A percentile compares a stretch with the other conserved stretches of the same genome.
These are phyloP conservation scores for Ogataea trehaloabstinens DNA, from an alignment of 805 yeast genomes.

Conservation along the genomic window DNA sequence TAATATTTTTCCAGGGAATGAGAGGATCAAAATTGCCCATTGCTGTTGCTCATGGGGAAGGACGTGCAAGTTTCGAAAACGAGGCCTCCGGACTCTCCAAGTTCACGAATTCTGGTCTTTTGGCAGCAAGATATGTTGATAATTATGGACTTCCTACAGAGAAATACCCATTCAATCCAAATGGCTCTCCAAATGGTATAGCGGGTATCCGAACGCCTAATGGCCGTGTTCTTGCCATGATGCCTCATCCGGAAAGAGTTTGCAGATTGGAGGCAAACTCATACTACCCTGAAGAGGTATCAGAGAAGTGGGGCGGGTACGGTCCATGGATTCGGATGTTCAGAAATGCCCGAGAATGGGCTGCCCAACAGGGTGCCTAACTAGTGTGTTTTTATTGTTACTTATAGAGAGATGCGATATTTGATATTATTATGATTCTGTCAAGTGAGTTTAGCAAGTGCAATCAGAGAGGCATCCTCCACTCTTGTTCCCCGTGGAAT, in stretches of 20 bases:
- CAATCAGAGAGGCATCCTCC: slow-evolving; percentile 70
- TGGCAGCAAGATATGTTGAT: slow-evolving; percentile 80
- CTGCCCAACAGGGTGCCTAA: slow-evolving; percentile 34
- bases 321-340: slow-evolving; percentile 97
- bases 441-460: slow-evolving; percentile 40
- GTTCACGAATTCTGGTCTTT: slow-evolving; percentile 53
- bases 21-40: slow-evolving; percentile 91
- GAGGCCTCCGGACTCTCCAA: slow-evolving; percentile 40
- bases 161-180: slow-evolving; percentile 90
- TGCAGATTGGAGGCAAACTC: slow-evolving; percentile 85
- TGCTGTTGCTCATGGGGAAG: slow-evolving; percentile 99
- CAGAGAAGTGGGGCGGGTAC: slow-evolving; percentile 68
- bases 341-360: slow-evolving; percentile 94
- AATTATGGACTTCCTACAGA: slow-evolving; percentile 85
- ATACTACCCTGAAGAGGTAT: slow-evolving; percentile 70
- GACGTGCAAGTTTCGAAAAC: slow-evolving; percentile 71
- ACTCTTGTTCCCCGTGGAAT: slow-evolving; percentile 58
- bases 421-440: neutral
- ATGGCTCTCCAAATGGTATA: slow-evolving; percentile 91
- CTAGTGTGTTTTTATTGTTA: neutral
- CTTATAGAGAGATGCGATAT: slow-evolving; percentile 1
- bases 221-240: slow-evolving; percentile 95
- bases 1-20: slow-evolving; percentile 85
- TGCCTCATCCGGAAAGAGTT: slow-evolving; percentile 99
- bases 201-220: slow-evolving; percentile 88